Evolutionary conservation across 2,329 filamentous ascomycete species (phyloP), one percentile per base, ranked within the genome.

Genomic region (Ophiocordyceps camponoti-leonardi): DNA sequence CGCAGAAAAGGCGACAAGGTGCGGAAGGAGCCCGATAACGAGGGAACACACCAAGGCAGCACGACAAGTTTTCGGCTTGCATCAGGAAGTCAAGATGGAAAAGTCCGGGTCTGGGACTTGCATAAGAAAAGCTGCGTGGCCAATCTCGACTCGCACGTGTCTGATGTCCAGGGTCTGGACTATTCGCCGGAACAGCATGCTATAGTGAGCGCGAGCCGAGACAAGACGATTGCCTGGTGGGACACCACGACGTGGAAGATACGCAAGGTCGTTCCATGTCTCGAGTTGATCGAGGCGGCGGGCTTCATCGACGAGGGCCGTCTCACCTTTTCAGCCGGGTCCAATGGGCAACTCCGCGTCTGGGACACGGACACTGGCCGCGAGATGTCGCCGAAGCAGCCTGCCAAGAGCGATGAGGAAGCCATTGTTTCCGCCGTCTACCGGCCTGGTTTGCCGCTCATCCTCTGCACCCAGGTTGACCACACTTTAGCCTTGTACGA

Each of bases 171-270:
- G 53, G 80, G 79, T 45, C 61, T 98, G 44, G 84, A 92, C 54
- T 98, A 84, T 60, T 92, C 84, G 6, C 62, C 77, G 0, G 67
- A 79, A 46, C 77, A 87, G 56, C 79, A 90, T 56, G 68, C 79
- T 6, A 67, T 98, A 28, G 72, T 98, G 2, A 92, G 87, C 6
- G 86, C 79, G 19, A 84, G 87, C 58, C 77, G 92, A 64, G 92
- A 98, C 66, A 93, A 94, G 67, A 96, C 92, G 0, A 75, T 92
- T 46, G 92, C 92, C 50, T 74, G 93, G 62, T 98, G 92, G 90
- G 83, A 94, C 62, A 74, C 83, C 19, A 75, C 69, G 51, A 86
- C 80, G 20, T 98, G 92, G 87, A 90, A 88, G 62, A 67, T 79
- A 41, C 74, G 80, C 52, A 83, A 81, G 49, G 81, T 93, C 0